Evolutionary conservation across 129 eudicot species (phyloP).

Genomic region (Glebionis coronaria): DNA sequence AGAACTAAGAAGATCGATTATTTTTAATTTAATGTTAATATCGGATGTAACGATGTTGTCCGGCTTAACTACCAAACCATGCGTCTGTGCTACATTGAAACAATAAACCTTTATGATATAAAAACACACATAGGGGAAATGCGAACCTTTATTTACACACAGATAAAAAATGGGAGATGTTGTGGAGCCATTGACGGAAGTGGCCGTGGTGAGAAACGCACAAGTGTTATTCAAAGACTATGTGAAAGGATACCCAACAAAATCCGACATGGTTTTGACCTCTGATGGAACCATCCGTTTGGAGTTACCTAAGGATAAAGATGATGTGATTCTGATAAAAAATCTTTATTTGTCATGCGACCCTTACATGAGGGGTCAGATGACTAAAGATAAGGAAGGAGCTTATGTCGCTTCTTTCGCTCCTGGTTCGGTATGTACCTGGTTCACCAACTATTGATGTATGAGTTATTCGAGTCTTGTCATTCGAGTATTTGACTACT

Average conservation of each 20-base stretch:
- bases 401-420: neutral
- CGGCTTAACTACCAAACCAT: neutral
- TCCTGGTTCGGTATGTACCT: constrained; percentile 26
- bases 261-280: constrained; percentile 20
- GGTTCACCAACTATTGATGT: neutral
- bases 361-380: constrained; percentile 19
- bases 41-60: neutral
- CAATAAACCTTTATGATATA: neutral
- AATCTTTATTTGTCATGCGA: constrained; percentile 32
- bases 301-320: constrained; percentile 16
- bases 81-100: neutral
- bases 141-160: neutral
- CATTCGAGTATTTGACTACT: neutral
- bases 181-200: neutral
- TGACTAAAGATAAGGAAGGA: neutral
- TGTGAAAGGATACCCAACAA: constrained; percentile 19
- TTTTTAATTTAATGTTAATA: neutral
- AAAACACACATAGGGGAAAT: neutral
- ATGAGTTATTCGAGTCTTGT: neutral
- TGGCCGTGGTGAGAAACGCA: constrained; percentile 19
- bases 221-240: constrained; percentile 31
- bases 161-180: neutral
- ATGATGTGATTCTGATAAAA: constrained; percentile 2
- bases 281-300: constrained; percentile 26
- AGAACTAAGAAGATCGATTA: neutral